Percentiles rank a stretch among this genome's conserved stretches.
Evolutionary conservation across 2,329 filamentous ascomycete genomes (phyloP).

Genomic region (Salinomyces thailandicus): DNA sequence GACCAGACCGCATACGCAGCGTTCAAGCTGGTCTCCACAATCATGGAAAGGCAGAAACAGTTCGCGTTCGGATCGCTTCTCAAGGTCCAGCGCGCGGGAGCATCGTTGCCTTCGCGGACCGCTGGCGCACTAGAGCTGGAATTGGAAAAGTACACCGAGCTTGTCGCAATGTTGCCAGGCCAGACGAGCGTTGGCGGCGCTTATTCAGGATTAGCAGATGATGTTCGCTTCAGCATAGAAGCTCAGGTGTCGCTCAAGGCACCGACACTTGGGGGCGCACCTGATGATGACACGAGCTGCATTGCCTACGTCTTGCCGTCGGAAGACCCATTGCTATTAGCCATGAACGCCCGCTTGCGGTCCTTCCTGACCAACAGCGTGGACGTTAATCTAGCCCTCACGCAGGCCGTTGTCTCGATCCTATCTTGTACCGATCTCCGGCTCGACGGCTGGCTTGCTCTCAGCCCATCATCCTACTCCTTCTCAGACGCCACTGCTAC

Average conservation of each 20-base stretch:
- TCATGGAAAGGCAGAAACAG: slow-evolving; percentile 76
- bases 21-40: slow-evolving; percentile 73
- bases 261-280: not conserved
- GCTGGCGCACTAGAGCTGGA: slow-evolving; percentile 66
- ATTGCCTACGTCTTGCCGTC: slow-evolving; percentile 10
- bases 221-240: slow-evolving; percentile 40
- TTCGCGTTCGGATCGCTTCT: slow-evolving; percentile 73
- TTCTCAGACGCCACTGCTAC: slow-evolving; percentile 28
- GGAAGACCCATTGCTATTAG: slow-evolving; percentile 33
- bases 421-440: slow-evolving; percentile 75
- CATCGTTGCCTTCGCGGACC: slow-evolving; percentile 50
- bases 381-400: slow-evolving; percentile 81
- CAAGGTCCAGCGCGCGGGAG: slow-evolving; percentile 50
- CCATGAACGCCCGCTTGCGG: slow-evolving; percentile 51
- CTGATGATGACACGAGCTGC: slow-evolving; percentile 4
- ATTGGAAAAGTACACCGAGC: slow-evolving; percentile 57
- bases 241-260: slow-evolving; percentile 15
- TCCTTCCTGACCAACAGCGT: slow-evolving; percentile 84
- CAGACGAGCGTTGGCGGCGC: slow-evolving; percentile 61
- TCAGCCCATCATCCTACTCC: slow-evolving; percentile 13
- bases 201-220: slow-evolving; percentile 62
- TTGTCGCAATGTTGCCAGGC: slow-evolving; percentile 59
- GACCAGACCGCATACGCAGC: slow-evolving; percentile 84
- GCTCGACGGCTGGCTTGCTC: slow-evolving; percentile 83
- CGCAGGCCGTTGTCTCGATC: slow-evolving; percentile 70